A percentile compares a stretch with the other conserved stretches of the same genome.
phyloP scores from a whole-genome alignment of 2,329 filamentous ascomycete genomes.

The Trichothecium sympodiale region DNA sequence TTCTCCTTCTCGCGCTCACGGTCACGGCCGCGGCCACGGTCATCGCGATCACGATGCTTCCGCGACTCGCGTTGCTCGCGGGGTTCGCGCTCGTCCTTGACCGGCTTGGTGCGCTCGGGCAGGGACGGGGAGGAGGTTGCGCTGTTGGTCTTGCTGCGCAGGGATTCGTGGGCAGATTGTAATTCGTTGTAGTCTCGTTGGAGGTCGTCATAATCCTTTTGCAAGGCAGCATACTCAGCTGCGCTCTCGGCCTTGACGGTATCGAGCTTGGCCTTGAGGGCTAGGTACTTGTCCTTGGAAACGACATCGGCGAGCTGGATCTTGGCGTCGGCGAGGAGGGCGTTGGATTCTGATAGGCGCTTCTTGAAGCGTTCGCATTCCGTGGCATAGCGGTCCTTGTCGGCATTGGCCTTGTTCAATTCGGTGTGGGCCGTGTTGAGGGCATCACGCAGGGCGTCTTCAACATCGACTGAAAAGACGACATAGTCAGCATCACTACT shows the following conservation, averaged over 20 bases:
- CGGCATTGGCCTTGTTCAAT: slow-evolving; percentile 12
- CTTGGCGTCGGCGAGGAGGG: background rate
- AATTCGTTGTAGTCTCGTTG: slow-evolving; percentile 14
- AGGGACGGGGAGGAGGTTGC: slow-evolving; percentile 11
- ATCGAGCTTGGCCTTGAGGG: slow-evolving; percentile 2
- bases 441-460: slow-evolving; percentile 8
- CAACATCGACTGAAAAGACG: background rate
- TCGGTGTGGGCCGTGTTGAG: slow-evolving; percentile 12
- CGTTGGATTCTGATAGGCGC: slow-evolving; percentile 16
- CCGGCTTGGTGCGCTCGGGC: slow-evolving; percentile 6
- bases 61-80: slow-evolving; percentile 11
- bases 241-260: background rate
- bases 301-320: slow-evolving; percentile 1
- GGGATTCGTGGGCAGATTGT: slow-evolving; percentile 16
- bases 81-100: slow-evolving; percentile 14
- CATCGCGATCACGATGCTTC: slow-evolving; percentile 9
- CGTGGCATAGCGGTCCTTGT: slow-evolving; percentile 14
- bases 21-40: slow-evolving; percentile 5
- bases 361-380: slow-evolving; percentile 16
- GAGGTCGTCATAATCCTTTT: slow-evolving; percentile 9
- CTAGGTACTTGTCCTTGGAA: slow-evolving; percentile 1
- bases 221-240: slow-evolving; percentile 2
- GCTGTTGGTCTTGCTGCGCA: slow-evolving; percentile 16
- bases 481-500: background rate
- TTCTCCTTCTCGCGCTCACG: slow-evolving; percentile 12